phyloP scores from a whole-genome alignment of 2,329 filamentous ascomycete species.

The Xylariaceae sp. region DNA sequence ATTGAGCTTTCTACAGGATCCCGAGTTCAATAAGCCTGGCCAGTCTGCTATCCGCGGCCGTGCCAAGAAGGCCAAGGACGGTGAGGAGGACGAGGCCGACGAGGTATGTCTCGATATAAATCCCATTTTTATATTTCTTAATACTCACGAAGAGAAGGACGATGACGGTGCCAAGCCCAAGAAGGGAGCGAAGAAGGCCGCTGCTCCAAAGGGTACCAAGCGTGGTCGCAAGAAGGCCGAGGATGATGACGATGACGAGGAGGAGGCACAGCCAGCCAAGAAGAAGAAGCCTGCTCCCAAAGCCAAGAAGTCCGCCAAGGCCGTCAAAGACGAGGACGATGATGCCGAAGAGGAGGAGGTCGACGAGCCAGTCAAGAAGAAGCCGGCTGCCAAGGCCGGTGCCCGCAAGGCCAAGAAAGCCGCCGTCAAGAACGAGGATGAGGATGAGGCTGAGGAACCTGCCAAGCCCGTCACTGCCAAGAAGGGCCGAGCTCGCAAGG shows the following conservation, averaged over 20 bases:
- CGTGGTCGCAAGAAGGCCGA: slow-evolving; percentile 35
- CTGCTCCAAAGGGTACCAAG: slow-evolving; percentile 34
- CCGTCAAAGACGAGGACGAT: slow-evolving; percentile 22
- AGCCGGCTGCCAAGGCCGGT: slow-evolving; percentile 2
- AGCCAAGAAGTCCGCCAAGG: slow-evolving; percentile 28
- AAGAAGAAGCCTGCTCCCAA: slow-evolving; percentile 35
- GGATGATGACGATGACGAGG: slow-evolving; percentile 25
- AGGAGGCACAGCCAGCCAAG: slow-evolving; percentile 31
- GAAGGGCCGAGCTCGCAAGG: slow-evolving; percentile 22
- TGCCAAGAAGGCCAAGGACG: slow-evolving; percentile 34
- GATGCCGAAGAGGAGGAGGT: slow-evolving; percentile 16
- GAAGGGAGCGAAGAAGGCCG: slow-evolving; percentile 21
- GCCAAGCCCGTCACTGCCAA: slow-evolving; percentile 15
- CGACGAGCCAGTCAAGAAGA: slow-evolving; percentile 11
- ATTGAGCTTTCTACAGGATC: slow-evolving; percentile 51
- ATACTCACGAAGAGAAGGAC: slow-evolving; percentile 13
- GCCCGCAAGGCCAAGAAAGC: slow-evolving; percentile 22
- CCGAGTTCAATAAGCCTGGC: slow-evolving; percentile 68
- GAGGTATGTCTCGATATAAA: not conserved
- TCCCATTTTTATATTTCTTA: not conserved
- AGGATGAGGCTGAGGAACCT: slow-evolving; percentile 23
- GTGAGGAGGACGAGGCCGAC: slow-evolving; percentile 32
- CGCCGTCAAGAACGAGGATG: slow-evolving; percentile 19
- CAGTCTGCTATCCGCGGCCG: slow-evolving; percentile 57
- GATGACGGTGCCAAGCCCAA: slow-evolving; percentile 28